Base-by-base conservation (phyloP, 305 asterid genomes). In the Fraxinus dipetala region DNA sequence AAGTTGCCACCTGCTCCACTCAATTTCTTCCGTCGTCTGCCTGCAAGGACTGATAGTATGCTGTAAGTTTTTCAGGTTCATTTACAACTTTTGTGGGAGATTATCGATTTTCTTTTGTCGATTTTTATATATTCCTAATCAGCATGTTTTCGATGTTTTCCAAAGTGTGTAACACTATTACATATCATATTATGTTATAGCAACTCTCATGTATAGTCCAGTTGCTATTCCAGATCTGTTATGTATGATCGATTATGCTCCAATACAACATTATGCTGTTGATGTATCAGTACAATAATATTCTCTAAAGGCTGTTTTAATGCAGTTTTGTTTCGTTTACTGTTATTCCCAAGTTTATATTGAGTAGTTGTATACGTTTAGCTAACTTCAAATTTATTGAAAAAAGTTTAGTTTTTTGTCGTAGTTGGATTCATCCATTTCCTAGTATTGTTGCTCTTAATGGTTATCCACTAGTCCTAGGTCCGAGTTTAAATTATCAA, bases 21-120 rank as follows among this genome's bases (percentile, higher is more conserved):
- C 83, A 95, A 91, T 69, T 95, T 95, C 93, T 92, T 95, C 87
- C 92, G 97, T 0, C 89, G 98, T 22, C 87, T 95, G 77, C 98
- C 98, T 26, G 97, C 98, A 2, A 83, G 93, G 85, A 91, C 97
- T 0, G 98, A 95, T 85, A 89, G 97, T 85, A 91, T 95, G 95
- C 72, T 95, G 86, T 95, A 85, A 89, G 82, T 69, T 45, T 0
- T 63, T 13, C 1, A 51, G 76, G 80, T 78, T 63, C 74, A 43
- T 74, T 72, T 78, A 78, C 75, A 28, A 26, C 70, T 76, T 69
- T 70, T 82, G 45, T 76, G 45, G 80, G 83, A 30, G 76, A 51
- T 40, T 77, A 45, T 67, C 72, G 13, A 26, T 13, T 20, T 20
- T 63, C 28, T 16, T 51, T 56, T 74, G 54, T 76, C 20, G 5